Base-by-base conservation (phyloP, 805 yeast genomes). In the Cyberlindnera maritima region DNA sequence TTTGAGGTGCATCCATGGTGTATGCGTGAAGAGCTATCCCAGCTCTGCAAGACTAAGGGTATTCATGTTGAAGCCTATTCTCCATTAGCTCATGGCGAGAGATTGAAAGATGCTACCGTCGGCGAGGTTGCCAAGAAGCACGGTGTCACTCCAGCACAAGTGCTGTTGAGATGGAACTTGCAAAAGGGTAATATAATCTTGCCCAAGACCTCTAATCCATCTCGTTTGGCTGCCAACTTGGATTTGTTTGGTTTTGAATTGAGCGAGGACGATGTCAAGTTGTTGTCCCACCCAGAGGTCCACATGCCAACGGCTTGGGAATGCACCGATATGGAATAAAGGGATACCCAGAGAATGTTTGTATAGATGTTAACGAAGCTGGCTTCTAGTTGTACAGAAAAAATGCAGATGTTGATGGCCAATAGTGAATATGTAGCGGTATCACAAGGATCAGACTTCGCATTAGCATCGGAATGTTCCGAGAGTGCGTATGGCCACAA, bases 231-330 rank as follows among this genome's bases (percentile, higher is more conserved):
- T 34, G 59, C 69, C 19, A 79, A 79, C 57, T 61, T 59, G 43
- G 60, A 57, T 35, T 57, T 56, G 9, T 77, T 68, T 57, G 70
- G 69, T 18, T 82, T 83, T 53, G 72, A 69, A 39, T 54, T 79
- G 34, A 59, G 67, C 1, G 61, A 58, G 2, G 70, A 64, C 15
- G 81, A 79, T 33, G 64, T 77, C 48, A 50, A 58, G 14, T 40
- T 49, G 18, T 48, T 79, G 39, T 77, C 72, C 46, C 81, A 77
- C 48, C 83, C 84, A 0, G 62, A 71, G 3, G 79, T 77, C 1
- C 80, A 84, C 54, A 88, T 82, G 50, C 88, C 88, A 11, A 81
- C 88, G 1, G 89, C 83, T 39, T 84, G 89, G 89, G 89, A 83
- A 37, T 53, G 56, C 25, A 49, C 53, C 19, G 38, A 40, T 35